Evolutionary conservation across 2,329 filamentous ascomycete species (phyloP), one percentile per base, ranked within the genome.

Genomic region (Fusarium secorum): DNA sequence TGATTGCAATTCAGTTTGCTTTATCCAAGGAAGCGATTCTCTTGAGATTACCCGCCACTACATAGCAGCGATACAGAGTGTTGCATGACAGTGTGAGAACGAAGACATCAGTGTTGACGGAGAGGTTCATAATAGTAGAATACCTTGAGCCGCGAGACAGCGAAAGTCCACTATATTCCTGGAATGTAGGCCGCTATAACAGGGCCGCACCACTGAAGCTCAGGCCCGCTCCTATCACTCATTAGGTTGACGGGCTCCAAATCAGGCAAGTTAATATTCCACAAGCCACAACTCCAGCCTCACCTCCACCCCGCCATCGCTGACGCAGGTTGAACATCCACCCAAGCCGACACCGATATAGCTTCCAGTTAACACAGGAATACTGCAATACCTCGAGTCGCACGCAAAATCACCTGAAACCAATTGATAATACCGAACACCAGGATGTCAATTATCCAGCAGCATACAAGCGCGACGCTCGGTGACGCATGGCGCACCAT

Each of bases 401-500:
- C 60, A 28, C 45, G 44, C 18, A 49, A 39, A 36, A 58, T 41
- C 45, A 44, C 45, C 45, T 6, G 45, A 52, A 11, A 28, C 24
- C 42, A 32, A 33, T 20, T 28, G 14, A 57, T 7, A 49, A 41
- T 28, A 54, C 7, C 14, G 38, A 38, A 44, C 67, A 59, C 52
- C 38, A 60, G 42, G 2, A 91, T 91, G 89, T 91, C 89, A 57
- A 90, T 91, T 78, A 90, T 90, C 74, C 89, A 90, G 79, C 88
- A 91, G 79, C 86, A 89, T 81, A 88, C 86, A 54, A 82, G 84
- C 64, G 86, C 87, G 60, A 85, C 88, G 74, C 85, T 91, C 60
- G 83, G 83, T 81, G 89, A 91, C 74, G 87, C 88, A 78, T 91
- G 89, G 89, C 93, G 95, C 81, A 97, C 94, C 74, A 96, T 98